Base-by-base conservation (phyloP, 2,329 filamentous ascomycete genomes). In the Dactylellina sp. region DNA sequence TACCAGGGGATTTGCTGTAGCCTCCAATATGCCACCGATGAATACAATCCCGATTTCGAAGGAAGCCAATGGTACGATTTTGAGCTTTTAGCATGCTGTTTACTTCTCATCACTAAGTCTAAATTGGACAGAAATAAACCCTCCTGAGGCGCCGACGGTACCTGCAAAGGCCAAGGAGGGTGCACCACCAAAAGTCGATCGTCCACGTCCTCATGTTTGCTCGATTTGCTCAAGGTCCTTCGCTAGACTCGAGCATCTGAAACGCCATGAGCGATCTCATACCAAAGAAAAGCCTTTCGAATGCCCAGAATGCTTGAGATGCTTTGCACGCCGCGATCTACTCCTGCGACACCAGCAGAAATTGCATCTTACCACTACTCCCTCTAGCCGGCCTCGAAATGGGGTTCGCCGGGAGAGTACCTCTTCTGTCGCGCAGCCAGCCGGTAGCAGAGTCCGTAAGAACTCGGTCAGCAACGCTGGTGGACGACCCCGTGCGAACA, bases 201-300 rank as follows among this genome's bases (percentile, higher is more conserved):
- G 98, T 84, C 95, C 95, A 65, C 88, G 94, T 76, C 95, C 95
- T 76, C 95, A 99, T 82, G 89, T 96, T 74, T 99, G 95, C 84
- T 88, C 85, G 42, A 98, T 93, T 52, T 99, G 95, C 82, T 88
- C 89, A 79, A 89, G 95, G 77, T 96, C 92, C 32, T 99, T 99
- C 81, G 95, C 95, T 70, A 89, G 95, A 75, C 84, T 99, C 78
- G 95, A 99, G 83, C 95, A 99, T 81, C 84, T 99, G 77, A 99
- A 99, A 84, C 90, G 95, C 75, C 95, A 99, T 82, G 95, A 98
- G 83, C 88, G 95, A 75, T 97, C 93, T n/a, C 93, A 97, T 81
- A 97, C 93, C 47, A 97, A 99, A 81, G 93, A 99, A 83, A 99
- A 99, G 84, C 95, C 95, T 0, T 99, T 99, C 79, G 93, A 97